phyloP scores from a whole-genome alignment of 2,329 filamentous ascomycete genomes.

The Neonectria sp. region DNA sequence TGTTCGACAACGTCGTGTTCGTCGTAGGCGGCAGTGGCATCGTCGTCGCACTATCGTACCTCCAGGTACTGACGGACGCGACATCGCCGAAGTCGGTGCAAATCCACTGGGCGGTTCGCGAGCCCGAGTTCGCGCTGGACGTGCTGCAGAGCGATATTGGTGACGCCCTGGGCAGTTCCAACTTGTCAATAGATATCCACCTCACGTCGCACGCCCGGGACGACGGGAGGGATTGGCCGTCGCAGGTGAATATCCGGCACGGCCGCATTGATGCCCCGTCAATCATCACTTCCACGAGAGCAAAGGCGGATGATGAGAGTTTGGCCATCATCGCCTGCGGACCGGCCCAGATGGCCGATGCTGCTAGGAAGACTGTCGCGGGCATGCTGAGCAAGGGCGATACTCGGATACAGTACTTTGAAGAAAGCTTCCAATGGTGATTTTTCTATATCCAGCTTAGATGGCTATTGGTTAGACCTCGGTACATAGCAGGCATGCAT shows the following conservation, averaged over 20 bases:
- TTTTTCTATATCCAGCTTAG: background rate
- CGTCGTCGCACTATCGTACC: constrained; percentile 59
- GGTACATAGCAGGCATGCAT: constrained; percentile 1
- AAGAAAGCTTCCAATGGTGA: constrained; percentile 62
- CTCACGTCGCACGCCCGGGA: constrained; percentile 47
- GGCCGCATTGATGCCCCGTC: constrained; percentile 53
- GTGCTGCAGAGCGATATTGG: constrained; percentile 53
- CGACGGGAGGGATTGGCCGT: constrained; percentile 28
- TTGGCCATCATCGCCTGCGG: constrained; percentile 62
- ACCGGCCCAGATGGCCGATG: constrained; percentile 61
- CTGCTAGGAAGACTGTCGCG: constrained; percentile 55
- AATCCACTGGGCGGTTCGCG: constrained; percentile 62
- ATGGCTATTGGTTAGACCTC: background rate
- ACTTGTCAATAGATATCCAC: constrained; percentile 55
- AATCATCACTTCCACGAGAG: constrained; percentile 50
- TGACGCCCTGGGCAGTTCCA: constrained; percentile 45
- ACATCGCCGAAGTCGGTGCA: constrained; percentile 45
- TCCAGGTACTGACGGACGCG: constrained; percentile 46
- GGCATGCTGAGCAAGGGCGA: constrained; percentile 47
- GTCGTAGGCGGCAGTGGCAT: constrained; percentile 63
- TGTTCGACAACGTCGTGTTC: constrained; percentile 59
- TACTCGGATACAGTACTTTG: constrained; percentile 57
- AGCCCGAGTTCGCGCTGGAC: constrained; percentile 55
- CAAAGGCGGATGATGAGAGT: constrained; percentile 40
- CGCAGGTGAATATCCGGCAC: constrained; percentile 35